Conservation (phyloP, 768 basidiomycete genomes). For the Phylloporus arenicola region DNA sequence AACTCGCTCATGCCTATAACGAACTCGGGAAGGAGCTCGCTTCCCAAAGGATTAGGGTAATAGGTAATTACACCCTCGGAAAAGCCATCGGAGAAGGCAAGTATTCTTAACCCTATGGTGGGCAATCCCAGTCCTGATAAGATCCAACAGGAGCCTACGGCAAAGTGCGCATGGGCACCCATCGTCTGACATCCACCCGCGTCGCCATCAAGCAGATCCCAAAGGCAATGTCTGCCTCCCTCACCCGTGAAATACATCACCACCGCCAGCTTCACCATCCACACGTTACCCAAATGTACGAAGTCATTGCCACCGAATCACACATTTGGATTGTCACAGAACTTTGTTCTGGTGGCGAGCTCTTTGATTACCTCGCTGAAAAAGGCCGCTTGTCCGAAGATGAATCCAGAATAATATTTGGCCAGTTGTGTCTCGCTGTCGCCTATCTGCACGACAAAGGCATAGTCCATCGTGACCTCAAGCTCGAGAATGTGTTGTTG, state of each 20-base stretch:
- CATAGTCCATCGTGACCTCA: slow-evolving; percentile 94
- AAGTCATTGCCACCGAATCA: slow-evolving; percentile 95
- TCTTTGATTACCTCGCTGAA: slow-evolving; percentile 97
- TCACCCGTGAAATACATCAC: slow-evolving; percentile 97
- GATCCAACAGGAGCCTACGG: slow-evolving; percentile 77
- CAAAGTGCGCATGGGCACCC: slow-evolving; percentile 90
- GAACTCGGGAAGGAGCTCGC: slow-evolving; percentile 94
- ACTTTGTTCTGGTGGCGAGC: slow-evolving; percentile 92
- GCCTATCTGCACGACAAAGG: slow-evolving; percentile 89
- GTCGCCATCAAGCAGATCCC: slow-evolving; percentile 99
- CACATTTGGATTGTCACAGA: slow-evolving; percentile 97
- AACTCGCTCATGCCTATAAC: slow-evolving; percentile 93
- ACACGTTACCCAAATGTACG: slow-evolving; percentile 91
- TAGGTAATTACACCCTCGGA: slow-evolving; percentile 92
- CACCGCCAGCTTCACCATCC: slow-evolving; percentile 96
- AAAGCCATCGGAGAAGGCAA: slow-evolving; percentile 93
- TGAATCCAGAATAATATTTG: slow-evolving; percentile 85
- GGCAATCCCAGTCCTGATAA: slow-evolving; percentile 18
- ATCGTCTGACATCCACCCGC: slow-evolving; percentile 84
- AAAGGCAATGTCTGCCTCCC: slow-evolving; percentile 82
- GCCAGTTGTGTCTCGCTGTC: slow-evolving; percentile 92
- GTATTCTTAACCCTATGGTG: slow-evolving; percentile 20
- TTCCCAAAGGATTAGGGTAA: slow-evolving; percentile 83
- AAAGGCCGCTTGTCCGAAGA: slow-evolving; percentile 82
- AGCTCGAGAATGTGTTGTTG: slow-evolving; percentile 90